Conservation (phyloP, 495 filamentous ascomycete genomes). For the Thermochaetoides thermophila region DNA sequence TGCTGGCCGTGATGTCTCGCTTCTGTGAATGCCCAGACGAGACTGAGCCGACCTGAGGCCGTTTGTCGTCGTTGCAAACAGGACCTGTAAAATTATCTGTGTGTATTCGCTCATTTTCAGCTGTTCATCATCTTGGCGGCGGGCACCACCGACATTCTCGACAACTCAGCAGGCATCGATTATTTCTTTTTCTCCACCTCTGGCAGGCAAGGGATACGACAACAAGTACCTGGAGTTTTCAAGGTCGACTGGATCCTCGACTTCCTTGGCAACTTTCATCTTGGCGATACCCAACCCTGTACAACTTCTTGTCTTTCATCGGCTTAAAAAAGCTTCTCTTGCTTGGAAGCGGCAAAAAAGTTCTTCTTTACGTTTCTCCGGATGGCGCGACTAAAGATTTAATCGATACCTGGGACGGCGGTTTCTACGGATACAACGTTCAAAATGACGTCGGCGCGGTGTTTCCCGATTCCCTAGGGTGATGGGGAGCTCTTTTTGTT, state of each 20-base stretch:
- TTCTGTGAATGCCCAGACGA: slow-evolving; percentile 18
- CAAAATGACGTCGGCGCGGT: slow-evolving; percentile 17
- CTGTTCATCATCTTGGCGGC: slow-evolving; percentile 27
- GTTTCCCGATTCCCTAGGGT: slow-evolving; percentile 6
- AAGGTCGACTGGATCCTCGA: slow-evolving; percentile 20
- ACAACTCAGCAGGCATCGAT: slow-evolving; percentile 23
- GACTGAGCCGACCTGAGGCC: slow-evolving; percentile 11
- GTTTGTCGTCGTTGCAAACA: slow-evolving; percentile 14
- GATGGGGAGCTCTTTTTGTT: too few species aligned
- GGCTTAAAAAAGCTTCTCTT: slow-evolving; percentile 20
- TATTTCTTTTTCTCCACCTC: slow-evolving; percentile 12
- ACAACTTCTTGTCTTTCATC: slow-evolving; percentile 6
- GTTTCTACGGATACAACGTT: slow-evolving; percentile 9
- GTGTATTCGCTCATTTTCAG: slow-evolving; percentile 15
- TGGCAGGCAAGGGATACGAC: slow-evolving; percentile 18
- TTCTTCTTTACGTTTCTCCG: slow-evolving; percentile 16
- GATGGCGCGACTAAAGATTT: slow-evolving; percentile 22
- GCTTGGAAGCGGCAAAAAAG: slow-evolving; percentile 16
- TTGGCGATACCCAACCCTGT: slow-evolving; percentile 5
- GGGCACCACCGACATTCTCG: slow-evolving; percentile 17
- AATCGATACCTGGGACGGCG: slow-evolving; percentile 21
- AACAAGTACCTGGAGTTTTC: slow-evolving; percentile 3
- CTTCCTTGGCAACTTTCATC: slow-evolving; percentile 10
- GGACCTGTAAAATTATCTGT: slow-evolving; percentile 13
- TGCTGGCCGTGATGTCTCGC: slow-evolving; percentile 13